Evolutionary conservation across 441 rosid genomes (phyloP), one percentile per base, ranked within the genome.

Genomic region (Bruguiera hainesii): DNA sequence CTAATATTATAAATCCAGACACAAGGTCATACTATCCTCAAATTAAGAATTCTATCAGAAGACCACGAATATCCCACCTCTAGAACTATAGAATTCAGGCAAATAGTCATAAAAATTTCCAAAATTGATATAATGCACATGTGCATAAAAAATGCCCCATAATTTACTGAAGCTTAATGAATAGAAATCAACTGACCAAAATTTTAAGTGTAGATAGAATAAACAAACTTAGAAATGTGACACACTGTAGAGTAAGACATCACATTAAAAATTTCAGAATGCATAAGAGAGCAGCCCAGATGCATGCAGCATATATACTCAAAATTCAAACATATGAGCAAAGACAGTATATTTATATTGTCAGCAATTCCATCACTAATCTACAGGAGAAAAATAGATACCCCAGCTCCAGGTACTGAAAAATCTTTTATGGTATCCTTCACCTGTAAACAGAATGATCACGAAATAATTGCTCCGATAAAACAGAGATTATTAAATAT

Each of bases 381-480:
- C 29, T 55, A 55, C 16, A 13, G 58, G 51, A 64, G 31, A 52
- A 74, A 30, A 26, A 33, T 8, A 21, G 48, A 18, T 89, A 95
- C 99, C 97, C 99, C 98, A 71, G 98, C 98, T 71, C 95, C 98
- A 73, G 96, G 90, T 75, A 80, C 99, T 19, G 98, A 85, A 77
- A 87, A 78, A 62, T 94, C 92, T 74, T 84, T 89, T 81, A 77
- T 80, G 76, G 78, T 88, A 60, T 83, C 84, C 76, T 81, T 92
- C 75, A 79, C 97, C 99, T 95, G 88, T 70, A 72, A 79, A 75
- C 60, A 67, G 46, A 75, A 63, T 66, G 61, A 28, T 13, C 29
- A 67, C 55, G 72, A 23, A 74, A 73, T 60, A 13, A 60, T 31
- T 58, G 46, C 19, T 30, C 15, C 20, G 25, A 56, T 21, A 19